Base-by-base conservation (phyloP, 2,329 filamentous ascomycete species). In the Macrophomina phaseolina region DNA sequence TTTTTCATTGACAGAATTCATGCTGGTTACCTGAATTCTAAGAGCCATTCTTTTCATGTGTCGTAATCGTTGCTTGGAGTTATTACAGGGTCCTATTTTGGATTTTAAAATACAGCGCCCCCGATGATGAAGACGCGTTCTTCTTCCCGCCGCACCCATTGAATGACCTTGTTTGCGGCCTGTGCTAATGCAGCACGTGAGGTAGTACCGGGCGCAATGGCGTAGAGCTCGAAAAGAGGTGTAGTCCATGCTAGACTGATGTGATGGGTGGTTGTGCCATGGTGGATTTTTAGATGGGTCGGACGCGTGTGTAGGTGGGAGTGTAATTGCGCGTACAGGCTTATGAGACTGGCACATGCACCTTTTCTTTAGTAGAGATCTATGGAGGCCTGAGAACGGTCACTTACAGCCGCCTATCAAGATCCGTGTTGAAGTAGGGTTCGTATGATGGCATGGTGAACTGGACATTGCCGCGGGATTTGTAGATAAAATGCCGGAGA, bases 121-220 rank as follows among this genome's bases (percentile, higher is more conserved):
- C 95, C 95, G 75, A 99, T 95, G 68, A 99, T 97, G 75, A 99
- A 99, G 5, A 98, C 82, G 67, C 95, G 85, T 79, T 98, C 94
- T 79, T 98, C 94, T 79, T 99, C 95, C 70, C 89, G 86, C 75
- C 92, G 90, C 1, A 94, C 90, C 94, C 94, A 99, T 75, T 95
- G 91, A 5, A 96, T 89, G 60, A 99, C 88, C 79, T 91, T 90
- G 76, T 95, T 97, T 40, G 94, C 94, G 11, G 91, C 92, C 76
- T 94, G 91, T 9, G 92, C 92, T 73, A 99, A 84, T 11, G 89
- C 87, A 65, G 85, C 85, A 49, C 87, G 79, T 62, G 82, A 83
- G 30, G 85, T 85, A 28, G 80, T 90, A 2, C 92, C 91, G 0
- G 92, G 91, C 18, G 94, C 93, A n/a, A 99, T 89, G 73, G 93